A percentile compares a stretch with the other conserved stretches of the same genome.
Conservation (phyloP, 352 stramenopile genomes). For the Globisporangium apiculatum region DNA sequence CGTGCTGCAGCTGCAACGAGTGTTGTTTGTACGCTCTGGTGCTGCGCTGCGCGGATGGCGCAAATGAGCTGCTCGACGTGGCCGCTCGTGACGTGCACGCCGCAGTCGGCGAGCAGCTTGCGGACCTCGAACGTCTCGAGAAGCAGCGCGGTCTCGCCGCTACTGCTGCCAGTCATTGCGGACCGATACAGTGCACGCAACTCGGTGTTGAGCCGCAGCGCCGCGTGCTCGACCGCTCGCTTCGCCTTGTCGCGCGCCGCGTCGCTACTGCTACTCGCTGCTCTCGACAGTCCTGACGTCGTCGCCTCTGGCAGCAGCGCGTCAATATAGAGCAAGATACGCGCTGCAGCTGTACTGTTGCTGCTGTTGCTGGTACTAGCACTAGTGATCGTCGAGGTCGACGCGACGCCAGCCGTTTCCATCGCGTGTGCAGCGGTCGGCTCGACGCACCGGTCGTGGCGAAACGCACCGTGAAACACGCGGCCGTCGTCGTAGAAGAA, state of each 20-base stretch:
- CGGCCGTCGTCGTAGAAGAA: conserved; percentile 70
- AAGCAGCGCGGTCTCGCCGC: conserved; percentile 20
- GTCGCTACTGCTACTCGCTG: background rate
- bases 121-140: conserved; percentile 49
- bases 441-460: conserved; percentile 31
- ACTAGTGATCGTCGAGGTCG: background rate
- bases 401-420: conserved; percentile 3
- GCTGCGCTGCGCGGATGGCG: conserved; percentile 30
- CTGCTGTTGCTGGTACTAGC: background rate
- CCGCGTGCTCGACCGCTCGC: conserved; percentile 41
- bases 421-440: conserved; percentile 5
- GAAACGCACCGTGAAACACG: conserved; percentile 41
- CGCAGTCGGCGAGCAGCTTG: conserved; percentile 35
- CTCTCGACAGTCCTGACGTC: too few species aligned
- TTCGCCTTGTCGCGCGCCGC: conserved; percentile 28
- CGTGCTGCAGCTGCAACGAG: background rate
- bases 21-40: conserved; percentile 12
- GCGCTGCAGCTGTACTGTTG: background rate
- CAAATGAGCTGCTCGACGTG: conserved; percentile 33
- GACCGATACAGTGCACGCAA: conserved; percentile 50
- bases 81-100: conserved; percentile 28
- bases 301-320: conserved; percentile 21
- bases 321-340: conserved; percentile 50
- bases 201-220: conserved; percentile 56
- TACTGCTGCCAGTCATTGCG: conserved; percentile 6